These are phyloP conservation scores for Phaeosphaeriaceae sp. DNA, from an alignment of 2,329 filamentous ascomycete species.

Conservation along the genomic window DNA sequence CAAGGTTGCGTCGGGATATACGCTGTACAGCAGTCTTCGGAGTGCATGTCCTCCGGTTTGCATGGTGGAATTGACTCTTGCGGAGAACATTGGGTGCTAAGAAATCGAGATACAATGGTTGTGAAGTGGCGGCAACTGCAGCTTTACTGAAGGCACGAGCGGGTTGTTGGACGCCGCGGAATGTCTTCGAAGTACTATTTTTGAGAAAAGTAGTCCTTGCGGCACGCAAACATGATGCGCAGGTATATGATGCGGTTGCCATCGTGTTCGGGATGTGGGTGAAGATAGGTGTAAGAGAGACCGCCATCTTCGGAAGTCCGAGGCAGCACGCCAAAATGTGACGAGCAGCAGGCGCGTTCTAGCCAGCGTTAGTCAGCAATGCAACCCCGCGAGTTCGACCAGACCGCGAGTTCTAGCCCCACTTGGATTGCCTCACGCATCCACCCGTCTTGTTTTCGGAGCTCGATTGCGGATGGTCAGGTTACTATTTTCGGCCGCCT, in stretches of 20 bases:
- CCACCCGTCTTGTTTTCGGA: slow-evolving; percentile 8
- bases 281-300: slow-evolving; percentile 3
- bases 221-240: slow-evolving; percentile 40
- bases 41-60: not conserved
- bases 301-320: not conserved
- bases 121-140: slow-evolving; percentile 28
- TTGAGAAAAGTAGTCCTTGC: slow-evolving; percentile 13
- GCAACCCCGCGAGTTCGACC: not conserved
- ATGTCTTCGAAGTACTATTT: slow-evolving; percentile 1
- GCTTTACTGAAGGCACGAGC: slow-evolving; percentile 30
- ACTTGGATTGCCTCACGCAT: slow-evolving; percentile 8
- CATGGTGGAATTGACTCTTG: not conserved
- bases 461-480: not conserved
- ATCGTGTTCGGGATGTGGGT: slow-evolving; percentile 18
- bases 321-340: not conserved
- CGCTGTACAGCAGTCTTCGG: slow-evolving; percentile 37
- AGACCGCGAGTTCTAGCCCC: not conserved
- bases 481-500: not conserved
- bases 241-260: slow-evolving; percentile 39
- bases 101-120: slow-evolving; percentile 40
- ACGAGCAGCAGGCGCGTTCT: not conserved
- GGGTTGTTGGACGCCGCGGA: slow-evolving; percentile 9
- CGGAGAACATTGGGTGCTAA: slow-evolving; percentile 31
- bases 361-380: slow-evolving; percentile 4
- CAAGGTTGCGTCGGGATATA: slow-evolving; percentile 43